These are phyloP conservation scores for Powellomyces hirtus DNA, from an alignment of 192 early-diverging fungal genomes.

Conservation along the genomic window DNA sequence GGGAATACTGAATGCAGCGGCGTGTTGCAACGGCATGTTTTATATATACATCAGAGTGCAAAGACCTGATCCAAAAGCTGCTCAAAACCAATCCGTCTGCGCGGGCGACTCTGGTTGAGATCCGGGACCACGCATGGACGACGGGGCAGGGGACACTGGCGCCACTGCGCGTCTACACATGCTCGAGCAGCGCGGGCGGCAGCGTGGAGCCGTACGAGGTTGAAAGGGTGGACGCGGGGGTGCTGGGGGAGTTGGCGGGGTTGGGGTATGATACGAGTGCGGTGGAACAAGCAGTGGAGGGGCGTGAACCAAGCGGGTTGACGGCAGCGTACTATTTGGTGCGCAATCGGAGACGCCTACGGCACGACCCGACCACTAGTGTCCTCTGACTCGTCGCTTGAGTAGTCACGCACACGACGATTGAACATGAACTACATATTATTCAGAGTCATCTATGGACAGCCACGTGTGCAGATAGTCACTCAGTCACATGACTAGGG, in stretches of 20 bases:
- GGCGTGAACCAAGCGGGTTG: neutral
- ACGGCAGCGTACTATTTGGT: conserved; percentile 1
- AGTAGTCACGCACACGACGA: too few relatives aligned
- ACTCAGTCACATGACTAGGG: too few relatives aligned
- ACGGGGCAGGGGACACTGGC: conserved; percentile 28
- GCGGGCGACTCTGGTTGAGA: conserved; percentile 35
- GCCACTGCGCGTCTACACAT: conserved; percentile 25
- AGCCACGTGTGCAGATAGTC: too few relatives aligned
- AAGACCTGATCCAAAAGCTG: conserved; percentile 37
- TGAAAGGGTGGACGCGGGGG: neutral
- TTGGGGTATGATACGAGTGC: neutral
- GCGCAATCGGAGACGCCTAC: too few relatives aligned
- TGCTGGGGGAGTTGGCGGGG: neutral
- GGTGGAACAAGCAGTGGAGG: neutral
- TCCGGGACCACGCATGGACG: conserved; percentile 39
- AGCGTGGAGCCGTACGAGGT: neutral
- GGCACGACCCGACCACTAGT: too few relatives aligned
- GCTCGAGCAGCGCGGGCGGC: neutral
- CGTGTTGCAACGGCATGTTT: neutral
- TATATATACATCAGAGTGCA: neutral
- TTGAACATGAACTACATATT: too few relatives aligned
- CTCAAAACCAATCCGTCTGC: conserved; percentile 33
- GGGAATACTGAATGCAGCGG: neutral
- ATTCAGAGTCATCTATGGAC: too few relatives aligned
- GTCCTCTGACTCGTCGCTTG: too few relatives aligned